Evolutionary conservation across 106 monocot species (phyloP), one percentile per base, ranked within the genome.

Genomic region (Xerophyta viscosa): DNA sequence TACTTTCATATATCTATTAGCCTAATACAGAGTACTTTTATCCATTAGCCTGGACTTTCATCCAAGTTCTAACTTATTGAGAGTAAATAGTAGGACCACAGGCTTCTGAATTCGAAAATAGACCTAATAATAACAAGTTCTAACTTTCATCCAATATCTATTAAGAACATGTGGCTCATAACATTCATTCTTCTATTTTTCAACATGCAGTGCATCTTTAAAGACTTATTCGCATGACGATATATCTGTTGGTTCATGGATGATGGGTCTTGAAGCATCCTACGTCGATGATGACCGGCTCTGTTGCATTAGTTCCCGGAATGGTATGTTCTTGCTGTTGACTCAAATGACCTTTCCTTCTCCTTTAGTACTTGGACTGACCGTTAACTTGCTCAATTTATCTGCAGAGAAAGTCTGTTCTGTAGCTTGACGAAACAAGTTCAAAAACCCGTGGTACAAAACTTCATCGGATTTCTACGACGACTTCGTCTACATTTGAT

Each of bases 201-300:
- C 6, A 29, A 57, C 36, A 29, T 64, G 33, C 71, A 98, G 98
- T 72, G 90, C 79, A 58, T 90, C 98, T 23, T 57, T 98, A 11
- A 66, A 79, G 51, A 82, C 86, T 20, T 98, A 82, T 64, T 82
- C 98, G 10, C 79, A 86, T 62, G 86, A 98, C 37, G 90, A 98
- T 44, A 71, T 53, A 52, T 86, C 98, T 14, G 80, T 90, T 17
- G 98, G 90, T 56, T 98, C 98, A 27, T 90, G 98, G 98, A 90
- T 98, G 77, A 86, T 98, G 77, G 98, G 98, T 20, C 62, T 98
- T 20, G 71, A 86, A 41, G 61, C 90, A 44, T 77, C 76, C 8
- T 79, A 86, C 57, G 76, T 90, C 20, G 98, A 98, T 57, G 86
- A 98, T 68, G 86, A 89, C 30, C 89, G 90, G 0, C 79, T 98